These are phyloP conservation scores for Colletotrichum horii DNA, from an alignment of 2,329 filamentous ascomycete genomes.

Conservation along the genomic window DNA sequence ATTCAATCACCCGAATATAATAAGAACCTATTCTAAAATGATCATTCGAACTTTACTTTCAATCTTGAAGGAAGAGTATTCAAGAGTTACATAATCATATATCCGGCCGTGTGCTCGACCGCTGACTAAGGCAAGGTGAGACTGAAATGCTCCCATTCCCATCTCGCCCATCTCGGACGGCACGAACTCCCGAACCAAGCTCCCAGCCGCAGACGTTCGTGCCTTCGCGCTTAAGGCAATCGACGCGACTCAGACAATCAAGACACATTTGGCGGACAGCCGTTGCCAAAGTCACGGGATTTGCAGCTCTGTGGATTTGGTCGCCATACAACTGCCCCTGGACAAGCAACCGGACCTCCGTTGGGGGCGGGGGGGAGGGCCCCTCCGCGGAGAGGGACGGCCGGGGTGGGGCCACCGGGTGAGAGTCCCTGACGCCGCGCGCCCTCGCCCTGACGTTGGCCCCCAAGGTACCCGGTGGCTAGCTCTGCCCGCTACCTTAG, in stretches of 20 bases:
- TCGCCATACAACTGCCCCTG: not conserved
- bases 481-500: not conserved
- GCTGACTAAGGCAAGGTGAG: not conserved
- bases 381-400: not conserved
- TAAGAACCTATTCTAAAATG: not conserved
- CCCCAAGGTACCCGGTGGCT: not conserved
- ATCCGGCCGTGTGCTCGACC: not conserved
- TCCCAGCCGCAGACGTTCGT: not conserved
- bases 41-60: rapidly evolving
- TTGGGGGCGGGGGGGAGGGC: constrained; percentile 4
- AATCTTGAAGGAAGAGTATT: not conserved
- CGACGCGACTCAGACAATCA: not conserved
- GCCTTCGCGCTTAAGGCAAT: not conserved
- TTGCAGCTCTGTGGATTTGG: not conserved
- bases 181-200: not conserved
- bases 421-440: constrained; percentile 14
- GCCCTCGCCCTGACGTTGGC: constrained; percentile 9
- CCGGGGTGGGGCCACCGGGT: not conserved
- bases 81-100: not conserved
- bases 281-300: not conserved
- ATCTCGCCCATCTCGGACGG: not conserved
- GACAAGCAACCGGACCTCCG: constrained; percentile 13
- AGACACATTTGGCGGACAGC: not conserved
- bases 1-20: not conserved
- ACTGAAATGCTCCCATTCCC: not conserved